Conservation (phyloP, 331 rosid genomes). For the Pyrus hybrid region DNA sequence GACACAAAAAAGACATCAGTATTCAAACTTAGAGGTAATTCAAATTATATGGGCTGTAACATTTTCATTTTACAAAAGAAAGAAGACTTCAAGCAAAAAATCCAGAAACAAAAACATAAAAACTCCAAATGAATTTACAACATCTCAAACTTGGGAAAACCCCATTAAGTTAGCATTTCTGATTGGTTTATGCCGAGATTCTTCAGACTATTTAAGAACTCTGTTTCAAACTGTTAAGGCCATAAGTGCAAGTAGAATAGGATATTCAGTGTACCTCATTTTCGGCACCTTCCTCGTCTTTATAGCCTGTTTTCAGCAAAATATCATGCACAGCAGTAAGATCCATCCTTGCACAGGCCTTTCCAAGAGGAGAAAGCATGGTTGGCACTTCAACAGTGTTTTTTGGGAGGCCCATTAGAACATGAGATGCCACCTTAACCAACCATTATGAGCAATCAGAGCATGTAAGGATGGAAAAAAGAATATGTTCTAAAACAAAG, state of each 20-base stretch:
- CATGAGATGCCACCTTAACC: conserved; percentile 67
- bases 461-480: background rate
- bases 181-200: too few species aligned
- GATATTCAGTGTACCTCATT: conserved; percentile 45
- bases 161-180: background rate
- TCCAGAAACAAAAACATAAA: too few species aligned
- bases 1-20: background rate
- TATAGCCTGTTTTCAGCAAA: conserved; percentile 87
- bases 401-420: conserved; percentile 67
- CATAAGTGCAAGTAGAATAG: background rate
- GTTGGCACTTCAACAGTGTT: conserved; percentile 60
- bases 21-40: background rate
- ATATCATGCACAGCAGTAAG: conserved; percentile 82
- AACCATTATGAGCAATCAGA: background rate
- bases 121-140: background rate
- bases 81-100: too few species aligned
- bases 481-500: too few species aligned
- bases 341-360: conserved; percentile 89
- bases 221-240: background rate
- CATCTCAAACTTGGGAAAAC: background rate
- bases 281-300: conserved; percentile 97
- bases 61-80: background rate
- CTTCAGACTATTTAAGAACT: background rate
- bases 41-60: background rate
- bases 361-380: conserved; percentile 90